Conservation (phyloP, 495 filamentous ascomycete genomes). For the Penicillium salamii region DNA sequence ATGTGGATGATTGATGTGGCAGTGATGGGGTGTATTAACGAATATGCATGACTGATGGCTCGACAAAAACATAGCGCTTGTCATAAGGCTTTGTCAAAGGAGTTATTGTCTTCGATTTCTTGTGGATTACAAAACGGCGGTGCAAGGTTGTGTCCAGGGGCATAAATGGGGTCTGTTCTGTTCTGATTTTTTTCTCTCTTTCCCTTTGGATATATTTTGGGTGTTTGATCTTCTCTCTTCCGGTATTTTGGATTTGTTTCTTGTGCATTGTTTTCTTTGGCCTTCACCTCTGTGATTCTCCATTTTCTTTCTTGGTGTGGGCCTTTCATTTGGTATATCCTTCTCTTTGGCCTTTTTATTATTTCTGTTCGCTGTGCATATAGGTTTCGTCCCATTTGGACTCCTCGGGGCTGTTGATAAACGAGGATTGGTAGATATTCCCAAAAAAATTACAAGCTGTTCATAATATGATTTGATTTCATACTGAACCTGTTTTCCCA, state of each 20-base stretch:
- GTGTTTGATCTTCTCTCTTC: constrained; percentile 3
- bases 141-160: no score
- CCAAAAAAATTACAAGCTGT: not conserved
- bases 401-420: constrained; percentile 17
- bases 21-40: constrained; percentile 17
- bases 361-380: constrained; percentile 12
- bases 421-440: constrained; percentile 16
- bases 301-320: constrained; percentile 5
- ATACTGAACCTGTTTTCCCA: not conserved
- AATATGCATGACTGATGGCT: constrained; percentile 28
- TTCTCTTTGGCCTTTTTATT: constrained; percentile 17
- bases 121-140: constrained; percentile 15
- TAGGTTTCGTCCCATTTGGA: constrained; percentile 8
- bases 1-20: constrained; percentile 1
- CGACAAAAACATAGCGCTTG: constrained; percentile 17
- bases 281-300: not conserved
- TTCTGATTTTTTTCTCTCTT: not conserved
- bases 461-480: not conserved
- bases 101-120: constrained; percentile 15
- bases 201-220: constrained; percentile 6
- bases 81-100: constrained; percentile 18
- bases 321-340: not conserved
- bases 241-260: constrained; percentile 6
- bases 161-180: no score
- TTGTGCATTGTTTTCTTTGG: constrained; percentile 1